Evolutionary conservation across 2,329 filamentous ascomycete species (phyloP), one percentile per base, ranked within the genome.

Genomic region (Coniella lustricola): DNA sequence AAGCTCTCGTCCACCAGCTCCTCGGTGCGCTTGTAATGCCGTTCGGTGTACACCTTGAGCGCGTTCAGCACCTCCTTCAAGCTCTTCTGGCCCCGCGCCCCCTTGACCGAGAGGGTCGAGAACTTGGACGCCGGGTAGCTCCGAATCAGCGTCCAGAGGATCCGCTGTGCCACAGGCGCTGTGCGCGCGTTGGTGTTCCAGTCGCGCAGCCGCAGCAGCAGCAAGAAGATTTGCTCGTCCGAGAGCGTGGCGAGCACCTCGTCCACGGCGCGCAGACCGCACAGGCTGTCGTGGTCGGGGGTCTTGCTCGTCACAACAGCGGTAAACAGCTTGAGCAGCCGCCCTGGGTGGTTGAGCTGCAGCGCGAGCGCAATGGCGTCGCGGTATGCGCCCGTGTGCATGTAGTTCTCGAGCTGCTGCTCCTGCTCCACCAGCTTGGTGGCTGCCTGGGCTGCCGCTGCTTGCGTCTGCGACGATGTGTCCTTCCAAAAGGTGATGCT

Each of bases 131-230:
- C 86, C 1, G 90, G 86, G 60, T 95, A 95, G 51, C 82, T 86
- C 55, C 82, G 81, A 44, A 95, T 81, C 7, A 98, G 62, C 1
- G 86, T 81, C 71, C 82, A 85, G 7, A 98, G 70, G 13, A 98
- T 84, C 31, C 84, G 81, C 67, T 98, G 93, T 1, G 93, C 87
- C 1, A 97, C 82, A 4, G 83, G 78, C 1, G 90, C 84, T 3
- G 89, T 95, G 53, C 88, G 79, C 0, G 89, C 90, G 59, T 97
- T 97, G 4, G 93, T 95, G 64, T 98, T 98, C 93, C 93, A 98
- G 68, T 98, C 93, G 39, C 94, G 79, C 38, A 96, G 68, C 50
- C 93, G 77, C 33, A 91, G 73, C 1, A 98, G 76, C 13, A 98
- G 76, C 7, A 81, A 74, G 67, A 88, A 94, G 13, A 98, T 77